Evolutionary conservation across 345 rosid species (phyloP).

Genomic region (Dipteronia sinensis): DNA sequence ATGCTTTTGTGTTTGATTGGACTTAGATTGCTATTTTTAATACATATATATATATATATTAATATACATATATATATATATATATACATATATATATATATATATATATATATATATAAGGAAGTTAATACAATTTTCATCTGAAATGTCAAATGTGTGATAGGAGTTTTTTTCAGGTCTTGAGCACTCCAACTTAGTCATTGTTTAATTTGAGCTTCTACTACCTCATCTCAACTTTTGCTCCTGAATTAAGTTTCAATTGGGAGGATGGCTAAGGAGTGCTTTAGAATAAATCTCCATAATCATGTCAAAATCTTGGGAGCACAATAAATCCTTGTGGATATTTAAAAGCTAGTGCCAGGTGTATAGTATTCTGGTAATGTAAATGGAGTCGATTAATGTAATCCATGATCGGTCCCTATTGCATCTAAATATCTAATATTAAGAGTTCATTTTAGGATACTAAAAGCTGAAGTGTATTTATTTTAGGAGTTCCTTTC

Average conservation of each 20-base stretch:
- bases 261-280: background rate
- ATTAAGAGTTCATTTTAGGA: background rate
- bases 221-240: background rate
- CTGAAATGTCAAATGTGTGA: background rate
- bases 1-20: background rate
- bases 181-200: background rate
- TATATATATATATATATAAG: background rate
- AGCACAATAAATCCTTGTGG: background rate
- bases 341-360: background rate
- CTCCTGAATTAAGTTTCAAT: background rate
- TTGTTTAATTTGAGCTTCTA: background rate
- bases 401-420: background rate
- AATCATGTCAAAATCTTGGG: conserved; percentile 1
- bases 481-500: background rate
- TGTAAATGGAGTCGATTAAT: background rate
- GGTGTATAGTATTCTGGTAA: background rate
- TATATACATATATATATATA: no score
- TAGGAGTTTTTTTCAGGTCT: background rate
- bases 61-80: no score
- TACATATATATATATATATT: no score
- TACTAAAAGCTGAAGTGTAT: background rate
- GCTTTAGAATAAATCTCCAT: background rate
- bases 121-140: background rate
- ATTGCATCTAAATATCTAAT: no score
- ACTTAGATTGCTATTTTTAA: background rate